Percentiles rank a stretch among this genome's conserved stretches.
Conservation (phyloP, 169 alveolate species). For the Eimeria maxima region DNA sequence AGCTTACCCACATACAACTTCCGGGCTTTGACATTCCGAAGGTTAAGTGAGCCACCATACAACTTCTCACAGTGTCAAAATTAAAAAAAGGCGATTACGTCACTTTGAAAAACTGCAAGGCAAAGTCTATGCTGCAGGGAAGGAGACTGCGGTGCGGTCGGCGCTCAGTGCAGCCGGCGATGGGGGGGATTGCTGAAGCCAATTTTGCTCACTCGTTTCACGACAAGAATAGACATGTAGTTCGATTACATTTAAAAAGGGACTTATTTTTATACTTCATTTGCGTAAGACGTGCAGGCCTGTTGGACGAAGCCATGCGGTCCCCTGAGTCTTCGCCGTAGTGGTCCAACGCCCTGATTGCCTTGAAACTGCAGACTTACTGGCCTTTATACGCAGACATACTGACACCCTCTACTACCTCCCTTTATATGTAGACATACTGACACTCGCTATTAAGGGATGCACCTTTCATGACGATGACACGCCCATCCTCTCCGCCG, state of each 20-base stretch:
- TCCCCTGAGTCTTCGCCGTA: not conserved
- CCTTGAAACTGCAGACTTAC: not conserved
- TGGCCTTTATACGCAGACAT: not conserved
- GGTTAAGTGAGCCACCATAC: not conserved
- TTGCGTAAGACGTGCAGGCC: too few relatives aligned
- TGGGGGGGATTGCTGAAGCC: slow-evolving; percentile 13
- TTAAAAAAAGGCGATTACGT: too few relatives aligned
- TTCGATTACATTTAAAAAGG: not conserved
- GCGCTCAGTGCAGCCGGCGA: not conserved
- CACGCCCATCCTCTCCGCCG: not conserved
- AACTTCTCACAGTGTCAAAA: not conserved
- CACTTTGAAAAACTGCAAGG: not conserved
- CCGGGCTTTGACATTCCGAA: not conserved
- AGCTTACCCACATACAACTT: not conserved
- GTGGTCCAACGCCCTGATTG: not conserved
- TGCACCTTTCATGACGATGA: not conserved
- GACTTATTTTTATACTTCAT: not conserved
- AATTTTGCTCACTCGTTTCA: not conserved
- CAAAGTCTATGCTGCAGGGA: not conserved
- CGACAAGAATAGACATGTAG: not conserved
- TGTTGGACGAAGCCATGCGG: not conserved
- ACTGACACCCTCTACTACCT: too few relatives aligned
- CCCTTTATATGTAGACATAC: too few relatives aligned
- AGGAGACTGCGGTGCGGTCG: not conserved
- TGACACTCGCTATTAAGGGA: not conserved